Percentiles rank a stretch among this genome's conserved stretches.
Conservation (phyloP, 2,329 filamentous ascomycete genomes). For the Colletotrichum gigasporum region DNA sequence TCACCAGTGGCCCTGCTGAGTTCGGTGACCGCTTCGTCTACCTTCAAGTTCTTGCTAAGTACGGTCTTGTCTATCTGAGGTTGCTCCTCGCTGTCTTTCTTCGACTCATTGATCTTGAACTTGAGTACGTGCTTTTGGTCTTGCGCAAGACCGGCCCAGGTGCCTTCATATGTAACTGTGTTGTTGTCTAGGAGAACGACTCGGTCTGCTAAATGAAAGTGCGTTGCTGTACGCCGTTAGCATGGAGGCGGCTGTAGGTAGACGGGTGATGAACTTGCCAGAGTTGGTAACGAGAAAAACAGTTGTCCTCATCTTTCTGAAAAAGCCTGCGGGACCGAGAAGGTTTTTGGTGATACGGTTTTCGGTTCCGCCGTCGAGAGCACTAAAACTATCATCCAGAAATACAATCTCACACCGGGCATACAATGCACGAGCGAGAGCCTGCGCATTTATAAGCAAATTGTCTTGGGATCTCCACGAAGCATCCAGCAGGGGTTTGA, state of each 20-base stretch:
- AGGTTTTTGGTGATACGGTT: slow-evolving; percentile 24
- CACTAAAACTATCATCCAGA: slow-evolving; percentile 30
- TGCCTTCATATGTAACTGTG: background rate
- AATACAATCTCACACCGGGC: background rate
- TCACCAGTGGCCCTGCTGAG: slow-evolving; percentile 17
- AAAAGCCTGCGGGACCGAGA: slow-evolving; percentile 31
- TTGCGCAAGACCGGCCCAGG: background rate
- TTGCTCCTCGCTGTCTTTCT: background rate
- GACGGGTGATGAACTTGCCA: background rate
- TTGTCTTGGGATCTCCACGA: no score
- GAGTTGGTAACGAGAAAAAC: slow-evolving; percentile 15
- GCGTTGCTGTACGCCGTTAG: background rate
- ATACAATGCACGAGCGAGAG: slow-evolving; percentile 22
- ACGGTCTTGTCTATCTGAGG: background rate
- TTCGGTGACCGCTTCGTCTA: background rate
- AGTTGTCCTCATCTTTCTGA: slow-evolving; percentile 32
- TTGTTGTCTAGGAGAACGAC: background rate
- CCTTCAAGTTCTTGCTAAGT: background rate
- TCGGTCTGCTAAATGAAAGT: background rate
- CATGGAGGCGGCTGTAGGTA: background rate
- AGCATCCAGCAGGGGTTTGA: no score
- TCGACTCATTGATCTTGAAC: background rate
- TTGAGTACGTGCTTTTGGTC: background rate
- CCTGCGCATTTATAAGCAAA: background rate
- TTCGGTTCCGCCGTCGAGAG: slow-evolving; percentile 28